Base-by-base conservation (phyloP, 805 yeast species). In the Starmerella apicola region DNA sequence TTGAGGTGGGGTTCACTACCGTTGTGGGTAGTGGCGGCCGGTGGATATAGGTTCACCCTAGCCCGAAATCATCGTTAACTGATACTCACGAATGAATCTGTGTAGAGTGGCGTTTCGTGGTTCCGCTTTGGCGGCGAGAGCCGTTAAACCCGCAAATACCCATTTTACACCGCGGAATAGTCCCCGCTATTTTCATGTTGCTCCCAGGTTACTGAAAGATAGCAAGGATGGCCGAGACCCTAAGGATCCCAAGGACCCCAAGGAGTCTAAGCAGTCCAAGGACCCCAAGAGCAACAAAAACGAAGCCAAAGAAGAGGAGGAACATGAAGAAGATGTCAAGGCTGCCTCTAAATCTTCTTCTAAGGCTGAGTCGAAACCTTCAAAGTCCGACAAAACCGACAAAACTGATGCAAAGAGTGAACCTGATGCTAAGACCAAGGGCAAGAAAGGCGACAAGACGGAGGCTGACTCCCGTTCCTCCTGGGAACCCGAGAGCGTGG, bases 71-170 rank as follows among this genome's bases (percentile, higher is more conserved):
- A n/a, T n/a, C n/a, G n/a, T n/a, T n/a, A n/a, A n/a, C n/a, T n/a
- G n/a, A n/a, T n/a, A n/a, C n/a, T n/a, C n/a, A 15, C 22, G 9
- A 12, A 30, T 30, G 33, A 34, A 32, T 28, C 26, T 27, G 40
- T 27, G 38, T 26, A 18, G 40, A 38, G 46, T 36, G 40, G 42
- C 40, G 37, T 32, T 38, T 12, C 23, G 31, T 13, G 12, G 31
- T 15, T 22, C 37, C 20, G 24, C 31, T 13, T 20, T 25, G 12
- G 24, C 27, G 19, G 15, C 37, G 23, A 15, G 29, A 15, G 23
- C 28, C 18, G 27, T 20, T 12, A 2, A 16, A 26, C 17, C 32
- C 13, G 5, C 26, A 9, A 16, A n/a, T 6, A n/a, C 6, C 13
- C 10, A 26, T 12, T 27, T 22, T 15, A 5, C 22, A 29, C 9